phyloP scores from a whole-genome alignment of 805 yeast species.

The Starmerella gropengiesseri region DNA sequence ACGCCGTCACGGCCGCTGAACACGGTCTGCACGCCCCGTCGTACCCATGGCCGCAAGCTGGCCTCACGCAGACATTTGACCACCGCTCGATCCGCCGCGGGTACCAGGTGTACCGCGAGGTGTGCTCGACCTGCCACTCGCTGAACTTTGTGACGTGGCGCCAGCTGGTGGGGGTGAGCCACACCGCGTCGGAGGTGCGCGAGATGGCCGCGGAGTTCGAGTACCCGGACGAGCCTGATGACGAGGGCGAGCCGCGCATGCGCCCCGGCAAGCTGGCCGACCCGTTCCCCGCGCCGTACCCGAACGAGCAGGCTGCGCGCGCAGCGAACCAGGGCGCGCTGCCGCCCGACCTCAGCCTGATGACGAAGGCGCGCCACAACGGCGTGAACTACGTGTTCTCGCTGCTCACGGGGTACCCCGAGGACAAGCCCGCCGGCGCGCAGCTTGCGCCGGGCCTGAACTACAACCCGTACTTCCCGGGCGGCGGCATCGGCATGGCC shows the following conservation, averaged over 20 bases:
- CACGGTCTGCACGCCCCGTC: conserved; percentile 96
- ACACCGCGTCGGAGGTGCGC: conserved; percentile 78
- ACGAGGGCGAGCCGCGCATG: conserved; percentile 94
- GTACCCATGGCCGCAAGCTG: conserved; percentile 87
- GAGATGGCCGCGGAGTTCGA: conserved; percentile 93
- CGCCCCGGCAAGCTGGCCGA: conserved; percentile 98
- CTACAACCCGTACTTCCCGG: conserved; percentile 99
- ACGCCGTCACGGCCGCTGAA: conserved; percentile 97
- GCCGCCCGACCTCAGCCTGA: conserved; percentile 94
- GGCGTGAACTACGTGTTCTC: conserved; percentile 92
- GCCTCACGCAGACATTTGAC: conserved; percentile 55
- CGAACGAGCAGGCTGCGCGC: conserved; percentile 98
- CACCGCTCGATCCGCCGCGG: conserved; percentile 97
- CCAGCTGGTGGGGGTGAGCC: conserved; percentile 92
- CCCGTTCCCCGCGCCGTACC: conserved; percentile 87
- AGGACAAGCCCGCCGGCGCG: conserved; percentile 97
- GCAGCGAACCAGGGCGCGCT: conserved; percentile 99
- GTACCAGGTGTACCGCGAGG: conserved; percentile 96
- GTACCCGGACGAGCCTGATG: conserved; percentile 93
- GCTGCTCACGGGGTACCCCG: conserved; percentile 95
- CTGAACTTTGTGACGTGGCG: conserved; percentile 97
- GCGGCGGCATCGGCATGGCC: conserved; percentile 98
- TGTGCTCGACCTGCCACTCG: conserved; percentile 98
- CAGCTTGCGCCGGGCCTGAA: conserved; percentile 83
- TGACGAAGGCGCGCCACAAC: conserved; percentile 98